Evolutionary conservation across 2,329 filamentous ascomycete genomes (phyloP).

Genomic region (Aspergillus unguis): DNA sequence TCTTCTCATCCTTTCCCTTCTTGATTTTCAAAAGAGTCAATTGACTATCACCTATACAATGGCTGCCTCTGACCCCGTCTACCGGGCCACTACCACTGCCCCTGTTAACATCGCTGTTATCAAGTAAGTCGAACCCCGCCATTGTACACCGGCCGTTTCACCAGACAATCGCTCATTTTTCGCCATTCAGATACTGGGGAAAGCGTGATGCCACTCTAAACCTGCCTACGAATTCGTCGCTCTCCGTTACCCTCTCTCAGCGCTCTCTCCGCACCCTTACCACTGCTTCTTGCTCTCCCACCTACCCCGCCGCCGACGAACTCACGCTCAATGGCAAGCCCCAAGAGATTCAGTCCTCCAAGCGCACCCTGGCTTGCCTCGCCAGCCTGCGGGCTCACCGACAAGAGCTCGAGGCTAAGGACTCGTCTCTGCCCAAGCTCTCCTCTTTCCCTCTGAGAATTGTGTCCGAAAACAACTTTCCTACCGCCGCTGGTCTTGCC

Average conservation of each 20-base stretch:
- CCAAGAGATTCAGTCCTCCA: conserved; percentile 76
- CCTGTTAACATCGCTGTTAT: conserved; percentile 98
- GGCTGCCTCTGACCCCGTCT: conserved; percentile 54
- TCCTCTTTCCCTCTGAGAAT: conserved; percentile 74
- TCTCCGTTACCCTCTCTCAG: conserved; percentile 95
- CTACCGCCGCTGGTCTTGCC: conserved; percentile 85
- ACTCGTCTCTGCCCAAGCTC: conserved; percentile 77
- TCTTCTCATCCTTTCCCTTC: background rate
- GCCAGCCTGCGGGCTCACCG: conserved; percentile 77
- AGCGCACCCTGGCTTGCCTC: conserved; percentile 92
- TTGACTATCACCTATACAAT: conserved; percentile 22
- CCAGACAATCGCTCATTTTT: conserved; percentile 10
- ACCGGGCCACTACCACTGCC: conserved; percentile 91
- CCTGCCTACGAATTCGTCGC: conserved; percentile 94
- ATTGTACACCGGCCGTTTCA: conserved; percentile 1
- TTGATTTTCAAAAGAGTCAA: background rate
- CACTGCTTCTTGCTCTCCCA: conserved; percentile 81
- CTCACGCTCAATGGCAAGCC: conserved; percentile 79
- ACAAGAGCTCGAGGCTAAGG: conserved; percentile 66
- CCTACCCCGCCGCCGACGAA: conserved; percentile 64
- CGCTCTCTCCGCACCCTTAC: conserved; percentile 91
- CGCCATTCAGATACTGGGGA: conserved; percentile 72
- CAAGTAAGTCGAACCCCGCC: conserved; percentile 59
- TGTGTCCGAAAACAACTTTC: conserved; percentile 98
- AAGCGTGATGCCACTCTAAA: conserved; percentile 93